Evolutionary conservation across 2,329 filamentous ascomycete species (phyloP).

Genomic region (Claviceps spartinae): DNA sequence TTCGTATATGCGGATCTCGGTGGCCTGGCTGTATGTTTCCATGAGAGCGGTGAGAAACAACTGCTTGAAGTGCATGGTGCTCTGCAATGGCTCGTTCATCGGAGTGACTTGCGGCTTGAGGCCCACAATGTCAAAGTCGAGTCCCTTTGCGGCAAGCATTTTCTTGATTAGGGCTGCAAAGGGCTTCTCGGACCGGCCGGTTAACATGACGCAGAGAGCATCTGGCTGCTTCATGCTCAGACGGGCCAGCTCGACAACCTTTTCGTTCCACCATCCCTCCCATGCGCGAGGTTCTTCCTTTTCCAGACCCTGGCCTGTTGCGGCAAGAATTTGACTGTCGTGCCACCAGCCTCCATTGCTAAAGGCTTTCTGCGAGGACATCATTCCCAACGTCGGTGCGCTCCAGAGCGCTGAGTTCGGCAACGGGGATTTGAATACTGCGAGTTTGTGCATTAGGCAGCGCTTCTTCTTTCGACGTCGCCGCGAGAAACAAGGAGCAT

Average conservation of each 20-base stretch:
- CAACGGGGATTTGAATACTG: constrained; percentile 81
- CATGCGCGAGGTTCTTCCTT: constrained; percentile 73
- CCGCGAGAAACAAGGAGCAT: too few species aligned
- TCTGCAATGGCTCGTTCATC: constrained; percentile 61
- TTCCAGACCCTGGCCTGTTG: constrained; percentile 71
- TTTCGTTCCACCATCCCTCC: constrained; percentile 95
- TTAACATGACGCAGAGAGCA: constrained; percentile 73
- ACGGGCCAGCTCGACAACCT: constrained; percentile 65
- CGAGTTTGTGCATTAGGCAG: neutral
- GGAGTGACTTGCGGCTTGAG: constrained; percentile 79
- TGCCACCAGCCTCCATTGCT: constrained; percentile 94
- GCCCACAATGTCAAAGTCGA: constrained; percentile 79
- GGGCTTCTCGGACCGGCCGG: constrained; percentile 64
- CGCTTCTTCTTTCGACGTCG: neutral
- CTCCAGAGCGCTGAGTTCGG: constrained; percentile 86
- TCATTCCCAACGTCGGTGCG: constrained; percentile 57
- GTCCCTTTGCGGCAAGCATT: constrained; percentile 62
- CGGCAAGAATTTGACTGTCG: constrained; percentile 69
- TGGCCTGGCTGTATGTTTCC: constrained; percentile 70
- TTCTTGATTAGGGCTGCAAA: constrained; percentile 71
- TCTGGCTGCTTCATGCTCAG: constrained; percentile 76
- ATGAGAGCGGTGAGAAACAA: constrained; percentile 66
- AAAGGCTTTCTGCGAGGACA: constrained; percentile 65
- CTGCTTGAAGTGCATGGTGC: constrained; percentile 89
- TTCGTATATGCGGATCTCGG: constrained; percentile 69